phyloP scores from a whole-genome alignment of 176 grass and related monocot species.

The Carex parvula region DNA sequence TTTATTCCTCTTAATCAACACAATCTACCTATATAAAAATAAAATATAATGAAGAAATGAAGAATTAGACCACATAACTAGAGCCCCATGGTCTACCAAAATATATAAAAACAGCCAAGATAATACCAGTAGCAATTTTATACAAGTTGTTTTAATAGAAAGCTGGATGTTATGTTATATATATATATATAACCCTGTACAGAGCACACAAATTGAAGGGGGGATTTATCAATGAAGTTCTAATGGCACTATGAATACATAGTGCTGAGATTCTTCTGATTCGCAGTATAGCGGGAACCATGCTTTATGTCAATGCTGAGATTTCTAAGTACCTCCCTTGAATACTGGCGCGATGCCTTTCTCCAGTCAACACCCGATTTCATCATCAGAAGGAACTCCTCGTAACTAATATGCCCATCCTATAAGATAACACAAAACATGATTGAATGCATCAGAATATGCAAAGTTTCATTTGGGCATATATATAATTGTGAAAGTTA shows the following conservation, averaged over 20 bases:
- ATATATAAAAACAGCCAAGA: not conserved
- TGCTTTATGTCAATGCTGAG: conserved; percentile 85
- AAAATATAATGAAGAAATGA: not conserved
- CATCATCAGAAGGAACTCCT: conserved; percentile 91
- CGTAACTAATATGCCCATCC: conserved; percentile 74
- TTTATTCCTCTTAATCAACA: not conserved
- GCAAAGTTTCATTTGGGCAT: not conserved
- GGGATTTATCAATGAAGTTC: not conserved
- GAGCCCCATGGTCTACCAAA: not conserved
- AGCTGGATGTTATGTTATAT: not conserved
- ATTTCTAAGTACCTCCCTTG: conserved; percentile 72
- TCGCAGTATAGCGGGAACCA: conserved; percentile 40
- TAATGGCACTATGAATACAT: not conserved
- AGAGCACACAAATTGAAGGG: not conserved
- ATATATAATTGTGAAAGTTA: too few species aligned
- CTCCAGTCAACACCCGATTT: conserved; percentile 90
- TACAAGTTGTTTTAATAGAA: not conserved
- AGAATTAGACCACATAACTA: not conserved
- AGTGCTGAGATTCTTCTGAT: not conserved
- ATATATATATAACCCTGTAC: not conserved
- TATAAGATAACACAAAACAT: conserved; percentile 13
- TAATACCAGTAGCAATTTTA: not conserved
- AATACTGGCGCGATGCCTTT: conserved; percentile 95
- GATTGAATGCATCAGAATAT: not conserved
- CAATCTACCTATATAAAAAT: not conserved